Evolutionary conservation across 1,284 basidiomycete species (phyloP), one percentile per base, ranked within the genome.

Genomic region (Rhizoctonia solani): DNA sequence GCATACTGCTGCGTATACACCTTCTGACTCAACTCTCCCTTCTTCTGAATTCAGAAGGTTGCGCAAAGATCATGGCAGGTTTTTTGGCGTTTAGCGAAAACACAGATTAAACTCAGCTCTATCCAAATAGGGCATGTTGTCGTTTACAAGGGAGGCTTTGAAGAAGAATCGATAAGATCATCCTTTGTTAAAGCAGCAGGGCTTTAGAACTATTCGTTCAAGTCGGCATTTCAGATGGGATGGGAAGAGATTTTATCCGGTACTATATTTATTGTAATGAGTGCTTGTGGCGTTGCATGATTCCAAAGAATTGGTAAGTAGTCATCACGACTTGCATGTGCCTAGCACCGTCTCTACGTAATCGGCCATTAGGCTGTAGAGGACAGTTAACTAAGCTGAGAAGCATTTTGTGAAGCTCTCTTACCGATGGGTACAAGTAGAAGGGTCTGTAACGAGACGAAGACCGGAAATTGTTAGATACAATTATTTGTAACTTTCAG

Each of bases 181-280:
- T 77, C 78, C 1, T 87, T 87, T 59, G 79, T 80, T 37, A 74
- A 73, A 0, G 21, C 32, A 5, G 84, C 83, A 2, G 83, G 82
- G 1, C 74, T 88, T 46, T 71, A 72, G 25, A 75, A 77, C 3
- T 76, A 84, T 61, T 73, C 74, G 21, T 82, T 82, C 59, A 72
- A 77, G 32, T 52, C 41, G 6, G 56, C 70, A 30, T 73, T 75
- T 19, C 73, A 70, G 29, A 79, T 75, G 39, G 79, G 72, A 71
- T 74, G 76, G 68, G 69, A 72, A 34, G 78, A 77, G 4, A 74
- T 75, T 23, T 70, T 77, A 23, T 74, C 79, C 11, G 72, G 77
- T n/a, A n/a, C n/a, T 5, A 68, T 85, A 16, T 86, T 87, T 74
- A 73, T 87, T 42, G 85, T 82, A 0, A 80, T 79, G 66, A 85